Evolutionary conservation across 345 rosid species (phyloP).

Genomic region (Aquilaria yunnanensis): DNA sequence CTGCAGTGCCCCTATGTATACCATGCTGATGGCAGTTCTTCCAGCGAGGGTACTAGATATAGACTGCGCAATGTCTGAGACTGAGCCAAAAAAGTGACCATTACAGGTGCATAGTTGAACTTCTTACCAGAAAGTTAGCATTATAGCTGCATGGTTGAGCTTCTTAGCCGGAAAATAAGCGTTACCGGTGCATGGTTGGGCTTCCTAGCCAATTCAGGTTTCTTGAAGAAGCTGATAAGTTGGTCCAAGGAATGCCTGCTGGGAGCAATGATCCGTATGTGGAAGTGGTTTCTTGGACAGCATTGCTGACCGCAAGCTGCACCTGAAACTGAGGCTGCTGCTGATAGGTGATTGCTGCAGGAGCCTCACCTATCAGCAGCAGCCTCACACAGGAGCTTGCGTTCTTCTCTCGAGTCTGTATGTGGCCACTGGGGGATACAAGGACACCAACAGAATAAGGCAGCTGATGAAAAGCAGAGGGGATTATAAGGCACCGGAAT

Average conservation of each 20-base stretch:
- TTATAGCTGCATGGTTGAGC: slow-evolving; percentile 25
- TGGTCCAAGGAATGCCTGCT: slow-evolving; percentile 21
- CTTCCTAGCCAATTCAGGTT: slow-evolving; percentile 24
- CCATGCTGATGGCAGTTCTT: slow-evolving; percentile 24
- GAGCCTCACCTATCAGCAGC: slow-evolving; percentile 1
- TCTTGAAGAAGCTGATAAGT: slow-evolving; percentile 20
- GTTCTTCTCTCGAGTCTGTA: slow-evolving; percentile 25
- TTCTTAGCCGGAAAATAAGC: slow-evolving; percentile 27
- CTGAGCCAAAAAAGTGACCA: slow-evolving; percentile 29
- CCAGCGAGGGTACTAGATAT: slow-evolving; percentile 19
- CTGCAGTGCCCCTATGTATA: no score
- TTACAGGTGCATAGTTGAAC: slow-evolving; percentile 26
- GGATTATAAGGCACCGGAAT: slow-evolving; percentile 27
- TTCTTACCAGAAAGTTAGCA: slow-evolving; percentile 31
- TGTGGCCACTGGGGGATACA: slow-evolving; percentile 20
- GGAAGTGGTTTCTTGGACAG: slow-evolving; percentile 37
- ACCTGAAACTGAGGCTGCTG: slow-evolving; percentile 24
- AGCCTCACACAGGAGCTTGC: slow-evolving; percentile 25
- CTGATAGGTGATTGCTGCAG: slow-evolving; percentile 23
- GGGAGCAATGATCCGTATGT: slow-evolving; percentile 19
- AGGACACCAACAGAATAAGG: slow-evolving; percentile 26
- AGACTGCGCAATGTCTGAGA: slow-evolving; percentile 18
- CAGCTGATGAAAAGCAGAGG: slow-evolving; percentile 28
- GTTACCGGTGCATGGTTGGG: slow-evolving; percentile 26
- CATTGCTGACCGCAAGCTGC: slow-evolving; percentile 24